These are phyloP conservation scores for apple (Malus domestica) DNA, from an alignment of 306 rosid species.

Conservation along the genomic window ASM211411v1 NC_041791.1:2342501-2343000, in stretches of 20 bases:
- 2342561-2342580: constrained; percentile 55
- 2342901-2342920: constrained; percentile 51
- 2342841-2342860: constrained; percentile 53
- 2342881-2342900: constrained; percentile 43
- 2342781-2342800: constrained; percentile 50
- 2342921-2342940: constrained; percentile 46
- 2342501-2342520: constrained; percentile 50
- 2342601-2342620: constrained; percentile 72
- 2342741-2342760: constrained; percentile 59
- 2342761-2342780: constrained; percentile 66
- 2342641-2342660: constrained; percentile 52
- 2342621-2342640: constrained; percentile 55
- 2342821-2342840: constrained; percentile 76
- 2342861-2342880: constrained; percentile 57
- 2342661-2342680: constrained; percentile 68
- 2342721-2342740: constrained; percentile 59
- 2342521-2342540: constrained; percentile 56
- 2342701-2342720: constrained; percentile 59
- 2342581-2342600: constrained; percentile 57
- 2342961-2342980: constrained; percentile 53
- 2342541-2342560: constrained; percentile 46
- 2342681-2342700: constrained; percentile 57
- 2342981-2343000: constrained; percentile 44
- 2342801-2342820: constrained; percentile 61
- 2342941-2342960: constrained; percentile 41